Conservation (phyloP, 129 eudicot genomes). For the Erigeron canadensis region DNA sequence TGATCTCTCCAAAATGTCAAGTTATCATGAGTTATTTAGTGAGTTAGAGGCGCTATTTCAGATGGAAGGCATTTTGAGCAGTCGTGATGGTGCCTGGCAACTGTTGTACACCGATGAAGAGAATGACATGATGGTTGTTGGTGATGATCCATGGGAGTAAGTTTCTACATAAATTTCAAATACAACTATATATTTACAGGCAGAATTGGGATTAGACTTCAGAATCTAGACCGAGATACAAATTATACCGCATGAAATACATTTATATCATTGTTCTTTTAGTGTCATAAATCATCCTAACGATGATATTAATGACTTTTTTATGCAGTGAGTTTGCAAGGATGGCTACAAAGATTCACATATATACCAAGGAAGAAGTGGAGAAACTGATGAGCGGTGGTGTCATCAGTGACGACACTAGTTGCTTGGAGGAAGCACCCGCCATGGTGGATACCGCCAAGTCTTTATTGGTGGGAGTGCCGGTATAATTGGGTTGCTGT, state of each 20-base stretch:
- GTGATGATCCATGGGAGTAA: conserved; percentile 96
- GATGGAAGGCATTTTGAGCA: conserved; percentile 77
- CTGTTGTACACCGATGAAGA: conserved; percentile 83
- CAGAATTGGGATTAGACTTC: neutral
- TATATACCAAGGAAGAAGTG: conserved; percentile 87
- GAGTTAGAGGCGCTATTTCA: conserved; percentile 82
- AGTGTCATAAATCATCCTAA: neutral
- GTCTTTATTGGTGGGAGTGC: conserved; percentile 38
- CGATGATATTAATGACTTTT: neutral
- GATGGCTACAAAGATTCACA: conserved; percentile 78
- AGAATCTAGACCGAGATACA: neutral
- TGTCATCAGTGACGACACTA: conserved; percentile 71
- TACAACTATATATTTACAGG: neutral
- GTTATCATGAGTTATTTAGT: conserved; percentile 59
- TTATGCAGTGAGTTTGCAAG: conserved; percentile 72
- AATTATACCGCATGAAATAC: too few relatives aligned
- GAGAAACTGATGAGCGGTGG: conserved; percentile 82
- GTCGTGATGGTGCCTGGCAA: conserved; percentile 66
- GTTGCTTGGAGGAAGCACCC: conserved; percentile 93
- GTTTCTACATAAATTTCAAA: conserved; percentile 15
- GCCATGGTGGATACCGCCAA: conserved; percentile 61
- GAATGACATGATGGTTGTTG: conserved; percentile 94
- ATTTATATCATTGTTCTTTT: neutral
- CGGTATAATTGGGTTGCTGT: conserved; percentile 21
- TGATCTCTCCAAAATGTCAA: conserved; percentile 65